A percentile compares a stretch with the other conserved stretches of the same genome.
These are phyloP conservation scores for Candida mesenterica DNA, from an alignment of 1,139 yeast species.

Conservation along the genomic window DNA sequence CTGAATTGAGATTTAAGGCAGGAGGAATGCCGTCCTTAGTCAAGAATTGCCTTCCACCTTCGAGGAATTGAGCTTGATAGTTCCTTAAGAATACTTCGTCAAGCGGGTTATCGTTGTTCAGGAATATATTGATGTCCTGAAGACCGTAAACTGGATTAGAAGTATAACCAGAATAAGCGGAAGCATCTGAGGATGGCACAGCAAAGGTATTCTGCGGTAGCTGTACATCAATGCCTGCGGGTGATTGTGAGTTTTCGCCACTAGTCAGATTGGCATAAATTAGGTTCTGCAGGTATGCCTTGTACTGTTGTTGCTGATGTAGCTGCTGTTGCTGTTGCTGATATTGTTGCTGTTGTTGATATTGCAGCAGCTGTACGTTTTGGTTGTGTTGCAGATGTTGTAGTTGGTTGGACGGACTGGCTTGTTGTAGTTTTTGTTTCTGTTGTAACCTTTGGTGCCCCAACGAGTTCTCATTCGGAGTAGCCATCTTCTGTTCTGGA, in stretches of 20 bases:
- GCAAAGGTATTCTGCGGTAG: neutral
- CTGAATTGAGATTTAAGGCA: neutral
- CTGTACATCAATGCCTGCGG: no score
- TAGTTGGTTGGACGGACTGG: neutral
- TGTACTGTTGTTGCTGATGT: neutral
- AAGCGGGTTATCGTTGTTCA: conserved; percentile 38
- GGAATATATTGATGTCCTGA: conserved; percentile 37
- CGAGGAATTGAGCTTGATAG: conserved; percentile 8
- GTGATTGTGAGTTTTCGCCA: no score
- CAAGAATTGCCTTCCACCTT: conserved; percentile 4
- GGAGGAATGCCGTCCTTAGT: neutral
- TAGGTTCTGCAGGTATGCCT: no score
- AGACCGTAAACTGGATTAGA: conserved; percentile 15
- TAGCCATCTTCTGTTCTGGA: no score
- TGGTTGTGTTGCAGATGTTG: neutral
- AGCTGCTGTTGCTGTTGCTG: neutral
- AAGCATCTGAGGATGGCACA: neutral
- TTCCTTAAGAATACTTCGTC: conserved; percentile 33
- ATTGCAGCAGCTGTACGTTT: neutral
- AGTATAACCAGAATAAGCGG: conserved; percentile 1
- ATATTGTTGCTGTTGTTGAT: conserved; percentile 1
- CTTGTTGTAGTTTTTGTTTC: neutral
- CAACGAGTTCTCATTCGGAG: no score
- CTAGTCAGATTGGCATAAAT: no score
- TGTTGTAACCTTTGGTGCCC: no score